Percentiles rank a stretch among this genome's conserved stretches.
These are phyloP conservation scores for Aureobasidium leucospermi DNA, from an alignment of 2,329 filamentous ascomycete genomes.

Conservation along the genomic window DNA sequence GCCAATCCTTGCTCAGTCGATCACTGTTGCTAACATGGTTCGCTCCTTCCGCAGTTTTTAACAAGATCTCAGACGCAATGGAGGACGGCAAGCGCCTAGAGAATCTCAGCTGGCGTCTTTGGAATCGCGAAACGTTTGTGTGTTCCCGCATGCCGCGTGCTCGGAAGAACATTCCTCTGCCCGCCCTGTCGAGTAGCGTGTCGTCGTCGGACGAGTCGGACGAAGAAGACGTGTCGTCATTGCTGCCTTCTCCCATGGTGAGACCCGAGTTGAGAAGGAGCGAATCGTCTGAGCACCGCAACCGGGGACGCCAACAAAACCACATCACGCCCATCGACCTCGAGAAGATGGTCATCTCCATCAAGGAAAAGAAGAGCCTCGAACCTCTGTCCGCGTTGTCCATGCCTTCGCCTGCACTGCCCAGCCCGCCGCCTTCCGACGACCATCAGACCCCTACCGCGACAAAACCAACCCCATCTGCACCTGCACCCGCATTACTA, in stretches of 20 bases:
- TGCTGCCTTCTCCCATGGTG: constrained; percentile 37
- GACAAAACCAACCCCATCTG: constrained; percentile 12
- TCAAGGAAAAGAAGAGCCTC: constrained; percentile 73
- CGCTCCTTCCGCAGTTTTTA: constrained; percentile 53
- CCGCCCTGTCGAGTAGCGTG: constrained; percentile 40
- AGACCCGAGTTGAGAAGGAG: constrained; percentile 62
- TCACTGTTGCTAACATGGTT: constrained; percentile 12
- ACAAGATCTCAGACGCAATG: constrained; percentile 86
- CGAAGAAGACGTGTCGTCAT: constrained; percentile 36
- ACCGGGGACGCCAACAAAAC: constrained; percentile 62
- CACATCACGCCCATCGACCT: constrained; percentile 90
- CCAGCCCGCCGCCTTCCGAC: neutral
- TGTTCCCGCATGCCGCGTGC: constrained; percentile 18
- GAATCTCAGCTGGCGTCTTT: constrained; percentile 92
- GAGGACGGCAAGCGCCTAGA: constrained; percentile 88
- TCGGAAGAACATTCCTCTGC: constrained; percentile 26
- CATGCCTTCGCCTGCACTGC: constrained; percentile 18
- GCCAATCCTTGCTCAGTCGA: neutral
- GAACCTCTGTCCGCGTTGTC: constrained; percentile 46
- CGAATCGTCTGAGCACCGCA: constrained; percentile 63
- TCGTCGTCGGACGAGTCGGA: constrained; percentile 36
- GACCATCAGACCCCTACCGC: constrained; percentile 12
- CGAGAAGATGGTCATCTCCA: constrained; percentile 88
- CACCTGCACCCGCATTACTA: neutral
- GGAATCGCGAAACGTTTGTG: constrained; percentile 67